Evolutionary conservation across 257 asterid genomes (phyloP), one percentile per base, ranked within the genome.

Genomic region (Sherardia arvensis): DNA sequence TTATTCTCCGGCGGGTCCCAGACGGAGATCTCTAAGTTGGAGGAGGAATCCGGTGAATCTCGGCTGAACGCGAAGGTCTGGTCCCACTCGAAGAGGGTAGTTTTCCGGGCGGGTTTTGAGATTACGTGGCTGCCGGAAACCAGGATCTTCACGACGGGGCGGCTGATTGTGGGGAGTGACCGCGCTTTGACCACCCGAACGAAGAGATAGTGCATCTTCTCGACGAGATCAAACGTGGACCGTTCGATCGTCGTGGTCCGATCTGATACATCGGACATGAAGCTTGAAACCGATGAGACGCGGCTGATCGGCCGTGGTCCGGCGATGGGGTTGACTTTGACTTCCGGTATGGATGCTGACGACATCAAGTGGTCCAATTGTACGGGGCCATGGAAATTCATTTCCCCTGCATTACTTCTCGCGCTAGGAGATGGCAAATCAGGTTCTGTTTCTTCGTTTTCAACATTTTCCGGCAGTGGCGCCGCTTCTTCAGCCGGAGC

Each of bases 141-240:
- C 29, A 73, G 86, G 27, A 85, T 80, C 77, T 82, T 87, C 25
- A 84, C 95, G 27, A 90, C 85, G 17, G 97, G 97, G 60, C 69
- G 67, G 1, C 93, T 90, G 25, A 74, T 30, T 7, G 96, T 82
- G 15, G 96, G 93, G 7, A 90, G 95, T 0, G 88, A 78, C 36
- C 97, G 82, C 7, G 95, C 93, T 73, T 79, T 84, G 5, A 87
- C 96, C 7, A 87, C 87, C 1, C 96, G 81, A 3, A 90, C 81
- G 30, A 87, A 90, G 29, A 90, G 78, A 69, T 90, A 90, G 45
- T 85, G 93, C 96, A 90, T 90, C 47, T 90, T 90, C 59, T 90
- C 97, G 0, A 90, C 97, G 0, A 90, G 83, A 47, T 90, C 97
- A 74, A 90, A 90, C n/a, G 95, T 61, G 71, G 93, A 81, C 51